Evolutionary conservation across 1,284 basidiomycete species (phyloP).

Genomic region (Boletus austroedulis): DNA sequence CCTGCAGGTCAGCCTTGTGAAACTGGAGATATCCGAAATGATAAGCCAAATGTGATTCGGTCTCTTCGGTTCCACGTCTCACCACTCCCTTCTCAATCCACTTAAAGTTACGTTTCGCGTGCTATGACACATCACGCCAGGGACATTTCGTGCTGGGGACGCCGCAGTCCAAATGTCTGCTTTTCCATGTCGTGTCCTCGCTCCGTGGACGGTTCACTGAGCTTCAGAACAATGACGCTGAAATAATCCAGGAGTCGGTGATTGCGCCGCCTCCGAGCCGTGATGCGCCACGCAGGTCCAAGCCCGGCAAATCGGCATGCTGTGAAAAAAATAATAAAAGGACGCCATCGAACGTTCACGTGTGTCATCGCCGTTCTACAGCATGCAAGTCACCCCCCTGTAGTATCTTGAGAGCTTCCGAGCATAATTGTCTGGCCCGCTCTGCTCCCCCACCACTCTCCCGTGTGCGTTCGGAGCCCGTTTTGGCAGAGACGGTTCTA

Average conservation of each 20-base stretch:
- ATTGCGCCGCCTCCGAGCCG: conserved; percentile 17
- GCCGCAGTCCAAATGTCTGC: not conserved
- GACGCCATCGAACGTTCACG: conserved; percentile 4
- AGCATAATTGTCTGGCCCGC: not conserved
- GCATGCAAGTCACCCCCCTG: conserved; percentile 2
- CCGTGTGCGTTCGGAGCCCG: conserved; percentile 5
- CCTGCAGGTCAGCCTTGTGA: conserved; percentile 15
- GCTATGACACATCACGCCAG: not conserved
- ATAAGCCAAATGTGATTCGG: conserved; percentile 18
- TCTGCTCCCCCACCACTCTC: not conserved
- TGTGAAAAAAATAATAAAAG: not conserved
- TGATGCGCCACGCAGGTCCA: conserved; percentile 3
- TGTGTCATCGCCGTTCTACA: conserved; percentile 7
- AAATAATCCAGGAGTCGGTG: conserved; percentile 13
- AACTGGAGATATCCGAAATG: conserved; percentile 26
- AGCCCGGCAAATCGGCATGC: not conserved
- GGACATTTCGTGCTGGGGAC: not conserved
- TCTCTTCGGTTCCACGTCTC: conserved; percentile 7
- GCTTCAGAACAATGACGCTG: not conserved
- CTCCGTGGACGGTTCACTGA: not conserved
- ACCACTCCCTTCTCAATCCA: not conserved
- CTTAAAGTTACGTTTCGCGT: conserved; percentile 2
- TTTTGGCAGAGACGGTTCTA: conserved; percentile 8
- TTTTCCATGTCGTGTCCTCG: conserved; percentile 2
- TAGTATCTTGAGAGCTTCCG: conserved; percentile 8